Base-by-base conservation (phyloP, 768 basidiomycete species). In the Xerocomellus chrysenteron region DNA sequence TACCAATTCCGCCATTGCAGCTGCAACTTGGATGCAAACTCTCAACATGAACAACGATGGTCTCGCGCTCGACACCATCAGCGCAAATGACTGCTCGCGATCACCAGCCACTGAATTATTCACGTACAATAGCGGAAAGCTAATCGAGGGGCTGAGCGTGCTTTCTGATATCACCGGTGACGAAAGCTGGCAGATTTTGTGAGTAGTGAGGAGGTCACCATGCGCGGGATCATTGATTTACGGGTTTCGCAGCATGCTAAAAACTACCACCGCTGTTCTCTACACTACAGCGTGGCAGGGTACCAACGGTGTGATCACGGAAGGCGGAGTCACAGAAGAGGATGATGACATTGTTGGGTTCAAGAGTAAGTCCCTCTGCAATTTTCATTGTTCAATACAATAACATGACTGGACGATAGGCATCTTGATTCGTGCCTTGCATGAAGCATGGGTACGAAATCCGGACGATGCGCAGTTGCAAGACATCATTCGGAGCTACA, bases 51-150 rank as follows among this genome's bases (percentile, higher is more conserved):
- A 78, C 56, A 55, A 67, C 12, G 62, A 72, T 44, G 60, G 74
- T 49, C 72, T 83, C 16, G 73, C 80, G 5, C 70, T 83, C 10
- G 82, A 83, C 64, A 76, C 76, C 14, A 74, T 82, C 47, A 68
- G 76, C 54, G 81, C 69, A 11, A 67, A 73, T 28, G 75, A 82
- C 53, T 83, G 81, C 65, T 71, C 76, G 2, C 68, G 78, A 33
- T 78, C 80, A 1, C 74, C 80, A 2, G 62, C 75, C 4, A 72
- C 56, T 4, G 81, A 78, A 76, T 46, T 81, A 6, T 83, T 82
- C 66, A 82, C 82, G 0, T 82, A 83, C 58, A 83, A 83, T 55
- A 77, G 71, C 30, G 81, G 82, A 30, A 83, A 83, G 55, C 78
- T 73, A 48, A 73, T 83, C 24, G 82, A 83, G 60, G 82, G 81